phyloP scores from a whole-genome alignment of 495 filamentous ascomycete genomes.

The Xylaria castorea region DNA sequence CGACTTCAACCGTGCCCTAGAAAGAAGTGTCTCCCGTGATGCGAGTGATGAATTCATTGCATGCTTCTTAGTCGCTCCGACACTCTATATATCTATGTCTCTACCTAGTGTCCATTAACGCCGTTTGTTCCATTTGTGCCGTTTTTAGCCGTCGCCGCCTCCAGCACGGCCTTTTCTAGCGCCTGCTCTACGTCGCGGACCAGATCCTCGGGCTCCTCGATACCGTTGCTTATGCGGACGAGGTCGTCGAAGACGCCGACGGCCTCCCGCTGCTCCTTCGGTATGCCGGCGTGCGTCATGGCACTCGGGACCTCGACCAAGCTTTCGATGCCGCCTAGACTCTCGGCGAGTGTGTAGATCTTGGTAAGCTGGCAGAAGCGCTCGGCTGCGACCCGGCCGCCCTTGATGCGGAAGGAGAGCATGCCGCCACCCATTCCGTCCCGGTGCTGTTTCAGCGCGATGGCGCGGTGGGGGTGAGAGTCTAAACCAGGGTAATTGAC shows the following conservation, averaged over 20 bases:
- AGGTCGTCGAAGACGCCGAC: conserved; percentile 97
- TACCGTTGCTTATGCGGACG: conserved; percentile 90
- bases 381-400: conserved; percentile 85
- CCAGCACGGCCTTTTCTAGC: conserved; percentile 72
- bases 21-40: conserved; percentile 9
- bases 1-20: background rate
- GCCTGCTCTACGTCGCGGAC: conserved; percentile 84
- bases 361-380: conserved; percentile 88
- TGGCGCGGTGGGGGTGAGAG: conserved; percentile 83
- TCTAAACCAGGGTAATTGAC: conserved; percentile 96
- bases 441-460: conserved; percentile 90
- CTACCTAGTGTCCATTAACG: conserved; percentile 24
- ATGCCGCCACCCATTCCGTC: conserved; percentile 96
- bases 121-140: conserved; percentile 26
- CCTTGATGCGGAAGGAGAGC: conserved; percentile 93
- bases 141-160: conserved; percentile 40
- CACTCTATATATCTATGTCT: conserved; percentile 7
- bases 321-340: conserved; percentile 89
- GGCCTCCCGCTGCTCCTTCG: conserved; percentile 83
- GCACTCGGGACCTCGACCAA: conserved; percentile 87
- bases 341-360: conserved; percentile 94
- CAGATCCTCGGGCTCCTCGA: conserved; percentile 90
- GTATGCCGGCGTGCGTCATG: conserved; percentile 98
- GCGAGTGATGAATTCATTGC: conserved; percentile 8
- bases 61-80: background rate